phyloP scores from a whole-genome alignment of 345 rosid species.

The Cardamine chenopodiifolia region DNA sequence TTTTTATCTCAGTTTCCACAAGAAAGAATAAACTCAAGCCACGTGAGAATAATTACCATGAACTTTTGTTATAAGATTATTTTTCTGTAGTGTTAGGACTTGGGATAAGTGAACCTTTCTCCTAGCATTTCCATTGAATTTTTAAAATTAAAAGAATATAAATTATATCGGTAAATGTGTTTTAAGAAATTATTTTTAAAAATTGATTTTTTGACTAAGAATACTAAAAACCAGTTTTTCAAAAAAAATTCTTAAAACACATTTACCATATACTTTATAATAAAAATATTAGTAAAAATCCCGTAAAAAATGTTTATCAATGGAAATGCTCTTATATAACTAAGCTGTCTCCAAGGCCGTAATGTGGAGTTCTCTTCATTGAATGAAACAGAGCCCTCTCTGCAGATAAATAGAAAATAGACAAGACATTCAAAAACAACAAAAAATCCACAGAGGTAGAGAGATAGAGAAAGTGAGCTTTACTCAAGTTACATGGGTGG shows the following conservation, averaged over 20 bases:
- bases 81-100: not conserved
- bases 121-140: too few relatives aligned
- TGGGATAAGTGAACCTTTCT: conserved; percentile 14
- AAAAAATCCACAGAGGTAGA: not conserved
- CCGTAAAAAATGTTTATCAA: too few relatives aligned
- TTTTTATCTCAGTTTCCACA: conserved; percentile 2
- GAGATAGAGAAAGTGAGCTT: not conserved
- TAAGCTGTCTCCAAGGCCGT: conserved; percentile 23
- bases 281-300: too few relatives aligned
- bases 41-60: conserved; percentile 10
- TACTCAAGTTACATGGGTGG: conserved; percentile 48
- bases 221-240: too few relatives aligned
- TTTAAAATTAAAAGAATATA: too few relatives aligned
- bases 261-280: too few relatives aligned
- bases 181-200: too few relatives aligned
- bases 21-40: conserved; percentile 1
- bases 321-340: conserved; percentile 17
- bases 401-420: conserved; percentile 9
- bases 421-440: not conserved
- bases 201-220: too few relatives aligned
- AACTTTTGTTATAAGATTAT: conserved; percentile 1
- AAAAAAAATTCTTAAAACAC: too few relatives aligned
- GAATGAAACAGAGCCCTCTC: conserved; percentile 12
- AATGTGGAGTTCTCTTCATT: conserved; percentile 37
- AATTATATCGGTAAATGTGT: too few relatives aligned